Evolutionary conservation across 116 monocot species (phyloP), one percentile per base, ranked within the genome.

Genomic region (Zostera marina): DNA sequence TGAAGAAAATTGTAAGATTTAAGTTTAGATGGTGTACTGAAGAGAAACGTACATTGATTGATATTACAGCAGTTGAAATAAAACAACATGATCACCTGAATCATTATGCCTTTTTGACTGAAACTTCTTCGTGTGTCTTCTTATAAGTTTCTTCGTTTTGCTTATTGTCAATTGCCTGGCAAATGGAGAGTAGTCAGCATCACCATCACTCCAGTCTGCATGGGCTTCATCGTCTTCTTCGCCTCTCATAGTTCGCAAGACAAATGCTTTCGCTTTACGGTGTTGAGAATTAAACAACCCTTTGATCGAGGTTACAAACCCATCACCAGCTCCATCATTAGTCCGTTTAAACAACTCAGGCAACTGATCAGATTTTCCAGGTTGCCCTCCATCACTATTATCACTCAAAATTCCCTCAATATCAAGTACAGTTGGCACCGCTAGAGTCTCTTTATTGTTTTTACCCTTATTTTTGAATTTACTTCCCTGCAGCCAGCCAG

Each of bases 241-340:
- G 20, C 91, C 99, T 75, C 83, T 72, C 91, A 90, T 83, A 0
- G 83, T 83, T 65, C 83, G 63, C 69, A 81, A 26, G 8, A 94
- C 75, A 68, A 99, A 99, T 25, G 82, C 99, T 71, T 83, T 99
- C 6, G 91, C 91, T 60, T 67, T 82, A 51, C 91, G 91, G 11
- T 91, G 90, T 44, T 99, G 99, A 11, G 91, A 79, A 71, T 86
- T 99, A 54, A 99, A 99, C 16, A 99, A 77, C 25, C 99, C 99
- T 59, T 71, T 90, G 54, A 99, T 83, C 9, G 99, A 99, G 24
- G 87, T 91, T 52, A 99, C 99, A 67, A 99, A 99, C 43, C 91
- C 83, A 60, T 99, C 99, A 40, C 99, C 99, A 15, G 99, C 99
- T 16, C 91, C 91, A 77, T 99, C 99, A 64, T 68, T 79, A 15